Conservation (phyloP, 805 yeast species). For the Starmerella apis region DNA sequence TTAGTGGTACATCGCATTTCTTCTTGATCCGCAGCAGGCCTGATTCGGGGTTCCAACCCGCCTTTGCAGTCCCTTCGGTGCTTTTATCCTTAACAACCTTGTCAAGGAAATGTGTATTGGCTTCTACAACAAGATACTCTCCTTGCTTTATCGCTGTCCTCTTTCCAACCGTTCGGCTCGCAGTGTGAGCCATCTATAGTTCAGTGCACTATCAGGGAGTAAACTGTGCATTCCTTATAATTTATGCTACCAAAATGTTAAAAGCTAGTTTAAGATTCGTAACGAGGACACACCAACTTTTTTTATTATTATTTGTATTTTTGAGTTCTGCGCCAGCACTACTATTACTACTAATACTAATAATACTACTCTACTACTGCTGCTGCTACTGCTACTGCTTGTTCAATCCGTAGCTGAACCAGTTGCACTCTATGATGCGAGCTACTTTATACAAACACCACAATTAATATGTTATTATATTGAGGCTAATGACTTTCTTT, state of each 20-base stretch:
- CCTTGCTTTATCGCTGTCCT: neutral
- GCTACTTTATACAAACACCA: too few relatives aligned
- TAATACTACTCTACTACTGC: neutral
- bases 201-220: neutral
- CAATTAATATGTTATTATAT: too few relatives aligned
- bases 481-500: too few relatives aligned
- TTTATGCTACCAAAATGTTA: neutral
- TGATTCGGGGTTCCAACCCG: neutral
- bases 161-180: neutral
- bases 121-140: neutral
- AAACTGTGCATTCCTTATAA: neutral
- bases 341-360: neutral
- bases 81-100: neutral
- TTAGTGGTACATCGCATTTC: neutral
- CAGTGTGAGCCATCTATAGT: neutral
- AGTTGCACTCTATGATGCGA: too few relatives aligned
- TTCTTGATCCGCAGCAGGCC: neutral
- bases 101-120: neutral
- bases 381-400: too few relatives aligned
- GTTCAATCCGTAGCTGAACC: too few relatives aligned
- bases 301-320: too few relatives aligned
- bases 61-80: neutral
- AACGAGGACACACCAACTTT: neutral
- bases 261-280: neutral
- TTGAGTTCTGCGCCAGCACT: neutral